phyloP scores from a whole-genome alignment of 768 basidiomycete species.

The Tylopilus felleus region DNA sequence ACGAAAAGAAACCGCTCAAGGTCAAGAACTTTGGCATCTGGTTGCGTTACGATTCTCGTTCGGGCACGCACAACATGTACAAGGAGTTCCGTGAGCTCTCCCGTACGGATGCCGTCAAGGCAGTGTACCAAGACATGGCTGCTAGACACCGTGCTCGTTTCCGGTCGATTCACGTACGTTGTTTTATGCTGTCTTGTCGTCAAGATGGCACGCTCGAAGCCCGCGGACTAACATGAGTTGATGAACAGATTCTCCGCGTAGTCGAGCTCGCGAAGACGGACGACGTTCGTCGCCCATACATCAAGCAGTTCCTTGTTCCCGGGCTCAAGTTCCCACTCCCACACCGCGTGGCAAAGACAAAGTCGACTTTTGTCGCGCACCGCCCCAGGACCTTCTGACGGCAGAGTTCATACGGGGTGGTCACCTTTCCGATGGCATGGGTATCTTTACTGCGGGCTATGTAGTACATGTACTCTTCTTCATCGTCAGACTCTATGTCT shows the following conservation, averaged over 20 bases:
- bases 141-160: conserved; percentile 98
- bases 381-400: conserved; percentile 71
- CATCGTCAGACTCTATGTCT: conserved; percentile 1
- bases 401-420: neutral
- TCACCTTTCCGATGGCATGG: neutral
- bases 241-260: conserved; percentile 85
- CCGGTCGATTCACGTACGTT: conserved; percentile 93
- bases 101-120: conserved; percentile 93
- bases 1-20: conserved; percentile 96
- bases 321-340: conserved; percentile 97
- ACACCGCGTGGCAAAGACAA: conserved; percentile 76
- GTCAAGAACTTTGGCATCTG: conserved; percentile 99
- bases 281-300: conserved; percentile 94
- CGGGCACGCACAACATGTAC: conserved; percentile 99
- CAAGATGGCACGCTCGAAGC: neutral
- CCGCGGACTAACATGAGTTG: neutral
- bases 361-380: conserved; percentile 75
- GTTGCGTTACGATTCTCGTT: conserved; percentile 99
- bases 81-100: conserved; percentile 97
- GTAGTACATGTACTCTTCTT: conserved; percentile 14
- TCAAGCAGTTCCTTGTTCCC: conserved; percentile 91
- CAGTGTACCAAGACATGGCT: conserved; percentile 99
- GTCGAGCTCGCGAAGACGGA: conserved; percentile 91
- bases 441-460: conserved; percentile 4
- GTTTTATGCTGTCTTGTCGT: neutral